These are phyloP conservation scores for Populus alba DNA, from an alignment of 345 rosid genomes.

Conservation along the genomic window DNA sequence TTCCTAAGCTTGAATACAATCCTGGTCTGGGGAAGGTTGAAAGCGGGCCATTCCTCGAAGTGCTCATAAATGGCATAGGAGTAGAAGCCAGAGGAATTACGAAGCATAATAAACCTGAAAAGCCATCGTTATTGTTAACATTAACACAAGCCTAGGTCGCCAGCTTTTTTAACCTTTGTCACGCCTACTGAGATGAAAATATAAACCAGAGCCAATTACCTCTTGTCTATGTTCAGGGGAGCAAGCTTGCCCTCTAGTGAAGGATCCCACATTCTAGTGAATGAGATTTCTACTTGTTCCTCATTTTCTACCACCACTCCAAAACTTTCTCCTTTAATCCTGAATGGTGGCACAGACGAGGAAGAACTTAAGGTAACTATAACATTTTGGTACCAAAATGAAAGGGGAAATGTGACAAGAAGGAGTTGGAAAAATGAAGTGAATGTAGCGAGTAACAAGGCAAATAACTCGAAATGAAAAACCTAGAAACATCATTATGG, in stretches of 20 bases:
- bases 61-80: slow-evolving; percentile 74
- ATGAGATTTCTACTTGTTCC: slow-evolving; percentile 27
- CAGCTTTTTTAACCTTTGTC: not conserved
- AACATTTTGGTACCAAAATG: too few species aligned
- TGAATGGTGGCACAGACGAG: not conserved
- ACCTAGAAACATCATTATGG: too few species aligned
- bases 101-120: slow-evolving; percentile 72
- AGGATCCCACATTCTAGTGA: slow-evolving; percentile 31
- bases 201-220: not conserved
- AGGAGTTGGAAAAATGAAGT: too few species aligned
- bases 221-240: slow-evolving; percentile 27
- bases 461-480: too few species aligned
- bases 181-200: not conserved
- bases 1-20: slow-evolving; percentile 72
- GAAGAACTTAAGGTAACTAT: too few species aligned
- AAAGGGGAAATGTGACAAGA: too few species aligned
- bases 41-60: slow-evolving; percentile 73
- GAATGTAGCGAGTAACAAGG: too few species aligned
- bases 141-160: not conserved
- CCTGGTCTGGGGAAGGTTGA: slow-evolving; percentile 70
- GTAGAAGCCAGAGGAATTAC: slow-evolving; percentile 76
- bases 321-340: slow-evolving; percentile 22
- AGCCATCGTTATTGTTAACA: not conserved
- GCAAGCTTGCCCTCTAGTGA: slow-evolving; percentile 20
- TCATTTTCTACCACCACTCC: slow-evolving; percentile 24